Evolutionary conservation across 768 basidiomycete genomes (phyloP), one percentile per base, ranked within the genome.

Genomic region (Lactarius indigo): DNA sequence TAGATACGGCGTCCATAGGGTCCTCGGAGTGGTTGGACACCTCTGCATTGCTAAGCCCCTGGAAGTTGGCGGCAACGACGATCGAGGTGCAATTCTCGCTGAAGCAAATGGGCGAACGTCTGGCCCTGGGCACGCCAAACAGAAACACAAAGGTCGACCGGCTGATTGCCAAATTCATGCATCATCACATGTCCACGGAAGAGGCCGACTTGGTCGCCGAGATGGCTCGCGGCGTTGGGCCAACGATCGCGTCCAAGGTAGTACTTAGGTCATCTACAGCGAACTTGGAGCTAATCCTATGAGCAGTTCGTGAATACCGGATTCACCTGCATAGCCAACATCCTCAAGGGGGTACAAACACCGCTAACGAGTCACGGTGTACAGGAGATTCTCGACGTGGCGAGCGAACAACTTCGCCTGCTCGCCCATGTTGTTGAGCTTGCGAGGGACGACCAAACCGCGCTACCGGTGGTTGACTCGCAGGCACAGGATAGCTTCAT

Each of bases 121-220:
- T 93, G 37, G 77, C 80, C n/a, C 82, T 84, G 44, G 86, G 87
- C 47, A 78, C 81, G 12, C 83, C 80, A 76, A 79, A 80, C 13
- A 88, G 89, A n/a, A 83, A 83, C 47, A 79, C 81, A 18, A 85
- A 84, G 59, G 78, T 94, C 44, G 86, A 90, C 70, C 87, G 82
- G 67, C 78, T 93, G 58, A 86, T 86, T 0, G 79, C 83, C 6
- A 84, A 85, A 72, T 78, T 93, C 9, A 89, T 94, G 71, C 86
- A 84, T 66, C 86, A 89, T 65, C 86, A 86, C 10, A 87, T 91
- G 76, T 86, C 87, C 18, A 84, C 86, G 0, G 91, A 93, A 70
- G 89, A 93, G 75, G 91, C 90, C 0, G 89, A 87, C 68, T 90
- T 92, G 70, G 86, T 93, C 6, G 89, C 89, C n/a, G 89, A 91